These are phyloP conservation scores for Pseudonitzschia multiseries DNA, from an alignment of 108 stramenopile genomes.

Conservation along the genomic window DNA sequence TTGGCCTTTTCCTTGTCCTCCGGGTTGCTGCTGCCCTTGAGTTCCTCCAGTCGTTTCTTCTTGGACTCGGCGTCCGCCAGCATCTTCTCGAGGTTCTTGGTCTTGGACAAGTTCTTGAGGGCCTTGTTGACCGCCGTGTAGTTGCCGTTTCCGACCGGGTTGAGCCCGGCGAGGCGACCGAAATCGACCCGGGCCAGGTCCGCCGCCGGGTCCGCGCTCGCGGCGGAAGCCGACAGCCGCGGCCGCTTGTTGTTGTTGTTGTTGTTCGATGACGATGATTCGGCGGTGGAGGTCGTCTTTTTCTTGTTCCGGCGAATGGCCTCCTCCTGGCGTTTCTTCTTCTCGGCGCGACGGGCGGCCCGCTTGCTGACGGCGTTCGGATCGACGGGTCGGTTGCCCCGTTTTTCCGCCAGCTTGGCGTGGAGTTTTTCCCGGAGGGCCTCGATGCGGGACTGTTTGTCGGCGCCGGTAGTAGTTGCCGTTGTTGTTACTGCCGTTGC, in stretches of 20 bases:
- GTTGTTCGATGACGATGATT: too few relatives aligned
- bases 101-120: slow-evolving; percentile 64
- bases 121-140: slow-evolving; percentile 64
- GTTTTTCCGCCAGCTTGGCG: slow-evolving; percentile 75
- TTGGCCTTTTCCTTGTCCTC: slow-evolving; percentile 74
- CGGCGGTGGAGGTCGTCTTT: slow-evolving; percentile 29
- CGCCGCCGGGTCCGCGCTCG: slow-evolving; percentile 18
- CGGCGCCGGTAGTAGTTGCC: slow-evolving; percentile 20
- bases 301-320: slow-evolving; percentile 52
- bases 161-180: slow-evolving; percentile 77
- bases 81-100: slow-evolving; percentile 80
- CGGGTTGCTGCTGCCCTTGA: slow-evolving; percentile 63
- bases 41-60: slow-evolving; percentile 63
- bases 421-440: slow-evolving; percentile 74
- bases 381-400: slow-evolving; percentile 47
- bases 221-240: background rate
- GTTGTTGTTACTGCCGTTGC: too few relatives aligned
- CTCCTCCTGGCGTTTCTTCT: slow-evolving; percentile 69
- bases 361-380: slow-evolving; percentile 74
- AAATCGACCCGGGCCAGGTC: slow-evolving; percentile 79
- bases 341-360: slow-evolving; percentile 82
- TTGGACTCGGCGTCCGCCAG: slow-evolving; percentile 86
- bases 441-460: slow-evolving; percentile 77
- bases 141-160: slow-evolving; percentile 33
- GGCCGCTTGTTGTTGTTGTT: slow-evolving; percentile 36